Conservation (phyloP, 192 early-diverging fungal species). For the Coemansia sp. region DNA sequence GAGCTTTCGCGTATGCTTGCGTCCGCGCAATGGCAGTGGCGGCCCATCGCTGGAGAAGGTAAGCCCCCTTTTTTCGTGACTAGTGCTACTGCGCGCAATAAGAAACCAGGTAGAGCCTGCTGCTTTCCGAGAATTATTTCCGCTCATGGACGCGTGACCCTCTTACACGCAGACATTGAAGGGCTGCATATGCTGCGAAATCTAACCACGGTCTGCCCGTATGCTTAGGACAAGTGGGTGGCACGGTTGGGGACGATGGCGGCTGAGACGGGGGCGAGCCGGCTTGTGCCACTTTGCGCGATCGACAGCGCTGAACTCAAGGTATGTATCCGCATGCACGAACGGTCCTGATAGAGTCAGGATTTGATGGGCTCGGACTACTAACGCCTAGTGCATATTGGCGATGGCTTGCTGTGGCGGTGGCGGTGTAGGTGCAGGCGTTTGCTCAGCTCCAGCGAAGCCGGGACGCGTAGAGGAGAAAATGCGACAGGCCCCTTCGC, state of each 20-base stretch:
- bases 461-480: background rate
- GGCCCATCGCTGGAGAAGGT: slow-evolving; percentile 33
- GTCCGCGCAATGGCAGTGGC: slow-evolving; percentile 19
- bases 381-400: slow-evolving; percentile 1
- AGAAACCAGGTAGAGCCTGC: background rate
- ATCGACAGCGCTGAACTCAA: slow-evolving; percentile 32
- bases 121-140: background rate
- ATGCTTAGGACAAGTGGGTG: slow-evolving; percentile 40
- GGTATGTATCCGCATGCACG: slow-evolving; percentile 7
- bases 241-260: slow-evolving; percentile 13
- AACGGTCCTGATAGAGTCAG: background rate
- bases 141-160: background rate
- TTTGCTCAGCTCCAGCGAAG: slow-evolving; percentile 34
- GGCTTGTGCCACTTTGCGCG: slow-evolving; percentile 35
- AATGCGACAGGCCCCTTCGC: background rate
- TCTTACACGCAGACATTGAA: background rate
- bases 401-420: background rate
- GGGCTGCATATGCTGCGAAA: background rate
- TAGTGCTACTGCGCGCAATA: background rate
- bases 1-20: slow-evolving; percentile 33
- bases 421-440: slow-evolving; percentile 40
- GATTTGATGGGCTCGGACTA: background rate
- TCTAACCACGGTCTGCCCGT: background rate
- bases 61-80: background rate
- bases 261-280: background rate